phyloP scores from a whole-genome alignment of 139 green algal genomes.

The Astrephomene gubernaculifera region DNA sequence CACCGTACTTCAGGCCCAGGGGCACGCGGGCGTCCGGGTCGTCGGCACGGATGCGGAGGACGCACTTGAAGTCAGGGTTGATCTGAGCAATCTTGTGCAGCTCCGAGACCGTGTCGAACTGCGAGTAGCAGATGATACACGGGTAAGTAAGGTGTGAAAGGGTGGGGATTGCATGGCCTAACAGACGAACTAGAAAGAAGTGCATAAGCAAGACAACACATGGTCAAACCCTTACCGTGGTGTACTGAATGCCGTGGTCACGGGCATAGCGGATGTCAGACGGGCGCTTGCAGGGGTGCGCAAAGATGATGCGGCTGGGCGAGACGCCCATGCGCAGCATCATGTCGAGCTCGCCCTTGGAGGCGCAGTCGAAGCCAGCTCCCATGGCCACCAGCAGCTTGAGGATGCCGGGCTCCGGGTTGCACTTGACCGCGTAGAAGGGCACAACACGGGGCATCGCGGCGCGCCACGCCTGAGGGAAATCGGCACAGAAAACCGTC shows the following conservation, averaged over 20 bases:
- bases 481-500: background rate
- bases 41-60: slow-evolving; percentile 94
- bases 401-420: slow-evolving; percentile 89
- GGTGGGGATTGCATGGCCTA: background rate
- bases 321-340: slow-evolving; percentile 86
- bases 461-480: slow-evolving; percentile 73
- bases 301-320: slow-evolving; percentile 90
- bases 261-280: slow-evolving; percentile 78
- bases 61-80: slow-evolving; percentile 73
- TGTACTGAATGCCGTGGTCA: slow-evolving; percentile 77
- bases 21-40: slow-evolving; percentile 79
- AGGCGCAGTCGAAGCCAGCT: slow-evolving; percentile 96
- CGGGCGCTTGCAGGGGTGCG: slow-evolving; percentile 95
- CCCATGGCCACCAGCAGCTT: slow-evolving; percentile 86
- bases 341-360: slow-evolving; percentile 84
- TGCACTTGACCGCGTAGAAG: slow-evolving; percentile 98
- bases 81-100: slow-evolving; percentile 89
- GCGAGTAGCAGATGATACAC: slow-evolving; percentile 10
- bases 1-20: slow-evolving; percentile 89
- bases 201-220: background rate
- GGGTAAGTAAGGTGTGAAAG: too few species aligned
- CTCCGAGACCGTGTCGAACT: slow-evolving; percentile 94
- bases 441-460: slow-evolving; percentile 91
- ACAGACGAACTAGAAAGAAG: background rate
- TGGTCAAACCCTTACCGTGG: slow-evolving; percentile 62